Evolutionary conservation across 306 rosid species (phyloP), one percentile per base, ranked within the genome.

Genomic region (Purshia tridentata): DNA sequence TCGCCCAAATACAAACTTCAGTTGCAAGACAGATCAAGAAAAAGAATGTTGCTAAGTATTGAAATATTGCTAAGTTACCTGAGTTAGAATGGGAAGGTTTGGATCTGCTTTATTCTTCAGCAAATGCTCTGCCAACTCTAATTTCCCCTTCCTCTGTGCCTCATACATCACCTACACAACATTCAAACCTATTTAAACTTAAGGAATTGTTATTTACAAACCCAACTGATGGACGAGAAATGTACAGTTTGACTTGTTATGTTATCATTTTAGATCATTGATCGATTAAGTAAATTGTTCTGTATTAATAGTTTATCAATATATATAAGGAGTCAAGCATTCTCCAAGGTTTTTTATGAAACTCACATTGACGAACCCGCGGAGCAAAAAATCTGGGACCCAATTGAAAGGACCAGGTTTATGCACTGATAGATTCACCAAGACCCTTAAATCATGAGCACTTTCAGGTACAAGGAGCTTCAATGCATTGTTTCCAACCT

Each of bases 401-500:
- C 72, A 74, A 39, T 49, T 77, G 20, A 51, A 22, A 18, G 61
- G 74, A 52, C 72, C 53, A 69, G 59, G 40, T 50, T 72, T 82
- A 16, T 74, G 56, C 35, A 77, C 4, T 0, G 81, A 66, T 18
- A 75, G 37, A 53, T 44, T 67, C 54, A 70, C 72, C 19, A 85
- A 67, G 3, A 23, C 48, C 60, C 85, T 56, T 10, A 82, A 58
- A 67, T 85, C 83, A 13, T 72, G 9, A 45, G 80, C 51, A 19
- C 65, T 82, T 51, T 82, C 70, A 8, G 81, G 83, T 16, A 82
- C 67, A 57, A 85, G 84, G 18, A 79, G 66, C 39, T 82, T 77
- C 72, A 74, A 37, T 23, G 72, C 77, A 74, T 61, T 65, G 59
- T 81, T 77, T 46, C 82, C 87, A 42, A 70, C 41, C 63, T 51